A percentile compares a stretch with the other conserved stretches of the same genome.
Evolutionary conservation across 1,284 basidiomycete species (phyloP).

Genomic region (Moniliella sp.): DNA sequence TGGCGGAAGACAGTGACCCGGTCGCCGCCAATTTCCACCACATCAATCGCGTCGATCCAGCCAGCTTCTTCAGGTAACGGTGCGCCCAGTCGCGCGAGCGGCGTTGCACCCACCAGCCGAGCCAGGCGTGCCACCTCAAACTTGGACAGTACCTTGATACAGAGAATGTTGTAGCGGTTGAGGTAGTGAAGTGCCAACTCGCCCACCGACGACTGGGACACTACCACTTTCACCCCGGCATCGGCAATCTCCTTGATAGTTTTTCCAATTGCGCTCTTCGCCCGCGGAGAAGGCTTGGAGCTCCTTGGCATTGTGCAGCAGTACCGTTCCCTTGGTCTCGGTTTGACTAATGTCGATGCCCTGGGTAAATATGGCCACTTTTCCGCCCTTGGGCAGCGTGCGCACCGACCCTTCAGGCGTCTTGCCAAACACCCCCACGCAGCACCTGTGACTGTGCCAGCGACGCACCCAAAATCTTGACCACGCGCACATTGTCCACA

Average conservation of each 20-base stretch:
- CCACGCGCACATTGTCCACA: slow-evolving; percentile 89
- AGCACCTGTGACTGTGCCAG: slow-evolving; percentile 65
- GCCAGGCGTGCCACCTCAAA: slow-evolving; percentile 86
- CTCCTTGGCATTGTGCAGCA: slow-evolving; percentile 85
- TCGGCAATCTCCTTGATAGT: slow-evolving; percentile 77
- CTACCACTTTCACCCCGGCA: slow-evolving; percentile 75
- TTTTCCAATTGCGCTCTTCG: slow-evolving; percentile 48
- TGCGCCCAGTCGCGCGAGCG: slow-evolving; percentile 78
- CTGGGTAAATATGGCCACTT: slow-evolving; percentile 63
- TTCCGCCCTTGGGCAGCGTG: slow-evolving; percentile 40
- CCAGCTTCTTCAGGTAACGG: slow-evolving; percentile 92
- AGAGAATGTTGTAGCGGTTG: slow-evolving; percentile 74
- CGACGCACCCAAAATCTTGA: slow-evolving; percentile 91
- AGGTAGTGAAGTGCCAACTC: slow-evolving; percentile 94
- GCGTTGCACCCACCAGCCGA: slow-evolving; percentile 83
- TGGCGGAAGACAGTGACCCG: slow-evolving; percentile 89
- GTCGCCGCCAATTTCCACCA: slow-evolving; percentile 87
- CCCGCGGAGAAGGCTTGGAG: slow-evolving; percentile 73
- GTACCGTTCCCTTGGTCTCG: slow-evolving; percentile 94
- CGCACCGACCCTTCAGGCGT: slow-evolving; percentile 69
- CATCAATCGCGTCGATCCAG: slow-evolving; percentile 77
- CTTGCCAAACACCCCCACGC: slow-evolving; percentile 94
- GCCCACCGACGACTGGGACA: slow-evolving; percentile 79
- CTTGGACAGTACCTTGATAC: slow-evolving; percentile 90
- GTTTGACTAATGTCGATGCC: slow-evolving; percentile 83